Evolutionary conservation across 345 rosid species (phyloP), one percentile per base, ranked within the genome.

Genomic region (Luvunga scandens): DNA sequence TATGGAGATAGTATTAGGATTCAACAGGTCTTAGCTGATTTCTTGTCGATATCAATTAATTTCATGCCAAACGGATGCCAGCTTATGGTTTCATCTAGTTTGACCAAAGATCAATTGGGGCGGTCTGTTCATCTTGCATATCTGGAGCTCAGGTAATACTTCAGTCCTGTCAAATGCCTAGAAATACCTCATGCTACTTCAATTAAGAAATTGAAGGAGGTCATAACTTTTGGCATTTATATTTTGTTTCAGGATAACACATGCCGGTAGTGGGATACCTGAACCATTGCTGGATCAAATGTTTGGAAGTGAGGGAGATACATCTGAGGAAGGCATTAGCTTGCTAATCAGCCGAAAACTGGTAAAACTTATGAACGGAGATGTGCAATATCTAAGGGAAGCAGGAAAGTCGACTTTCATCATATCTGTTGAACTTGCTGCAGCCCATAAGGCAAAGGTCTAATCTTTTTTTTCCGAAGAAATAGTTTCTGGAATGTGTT

Each of bases 281-380:
- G 93, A 92, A 83, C 74, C 81, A 60, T 76, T 95, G 82, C 88
- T 93, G 80, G 87, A 86, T 84, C 86, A 91, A 67, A 95, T 93
- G 98, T 93, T 91, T 80, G 90, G 89, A n/a, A 85, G 66, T 22
- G 89, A 84, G 69, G 91, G 81, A 66, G 95, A 86, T 30, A 83
- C 85, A 36, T 87, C 92, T 1, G 99, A 92, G 79, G 96, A 91
- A 78, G 95, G 97, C 72, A 80, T 92, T 69, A 84, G 97, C 75
- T 83, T 95, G 79, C 81, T 91, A 63, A 83, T 95, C 64, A 93
- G 99, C 86, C 71, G 92, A 79, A 93, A 89, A 75, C 81, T 95
- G 77, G 87, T 89, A 78, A 93, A 90, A 84, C 91, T 93, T 68
- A 93, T 95, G 98, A 92, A 88, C 72, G 98, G 99, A 83, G 98